Evolutionary conservation across 768 basidiomycete species (phyloP).

Genomic region (Serendipita sp.): DNA sequence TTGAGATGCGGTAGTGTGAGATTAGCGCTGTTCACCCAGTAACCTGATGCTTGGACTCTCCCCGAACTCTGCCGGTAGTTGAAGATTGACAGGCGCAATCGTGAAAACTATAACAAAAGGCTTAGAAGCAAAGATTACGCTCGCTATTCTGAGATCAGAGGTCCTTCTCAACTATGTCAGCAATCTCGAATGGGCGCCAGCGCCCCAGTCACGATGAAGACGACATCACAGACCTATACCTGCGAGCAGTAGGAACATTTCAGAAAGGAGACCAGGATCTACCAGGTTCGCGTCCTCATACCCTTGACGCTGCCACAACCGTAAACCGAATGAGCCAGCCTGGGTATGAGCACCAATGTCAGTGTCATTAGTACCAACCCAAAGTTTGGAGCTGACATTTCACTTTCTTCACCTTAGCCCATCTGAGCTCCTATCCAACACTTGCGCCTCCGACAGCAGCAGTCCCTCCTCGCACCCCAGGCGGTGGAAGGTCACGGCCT

Average conservation of each 20-base stretch:
- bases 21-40: too few species aligned
- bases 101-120: too few species aligned
- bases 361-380: neutral
- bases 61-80: too few species aligned
- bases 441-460: neutral
- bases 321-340: neutral
- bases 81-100: too few species aligned
- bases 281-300: neutral
- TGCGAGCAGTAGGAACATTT: neutral
- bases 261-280: neutral
- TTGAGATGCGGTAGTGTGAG: too few species aligned
- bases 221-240: constrained; percentile 1
- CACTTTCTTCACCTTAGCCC: neutral
- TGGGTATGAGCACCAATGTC: neutral
- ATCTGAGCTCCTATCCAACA: neutral
- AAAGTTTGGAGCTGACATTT: neutral
- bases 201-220: neutral
- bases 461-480: neutral
- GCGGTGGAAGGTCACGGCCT: neutral
- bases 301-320: neutral
- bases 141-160: too few species aligned
- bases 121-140: too few species aligned
- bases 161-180: neutral
- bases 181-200: neutral
- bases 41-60: too few species aligned